phyloP scores from a whole-genome alignment of 495 filamentous ascomycete genomes.

The Hyaloscypha variabilis region DNA sequence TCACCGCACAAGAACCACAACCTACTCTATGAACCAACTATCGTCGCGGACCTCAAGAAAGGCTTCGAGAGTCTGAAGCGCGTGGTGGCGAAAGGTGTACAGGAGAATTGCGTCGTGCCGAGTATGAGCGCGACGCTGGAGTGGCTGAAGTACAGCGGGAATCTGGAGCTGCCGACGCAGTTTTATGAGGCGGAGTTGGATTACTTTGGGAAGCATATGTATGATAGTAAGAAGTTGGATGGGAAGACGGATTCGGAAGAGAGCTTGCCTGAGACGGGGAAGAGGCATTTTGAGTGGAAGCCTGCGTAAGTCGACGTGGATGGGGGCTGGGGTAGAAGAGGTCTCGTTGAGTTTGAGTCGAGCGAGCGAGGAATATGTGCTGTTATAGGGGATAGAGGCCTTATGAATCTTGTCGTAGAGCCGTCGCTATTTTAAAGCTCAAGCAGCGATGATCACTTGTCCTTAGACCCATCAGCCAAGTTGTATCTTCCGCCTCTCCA shows the following conservation, averaged over 20 bases:
- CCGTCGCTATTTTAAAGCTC: too few species aligned
- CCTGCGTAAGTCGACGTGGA: constrained; percentile 36
- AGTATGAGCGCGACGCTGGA: constrained; percentile 66
- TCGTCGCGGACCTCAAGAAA: constrained; percentile 57
- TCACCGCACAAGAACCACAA: constrained; percentile 33
- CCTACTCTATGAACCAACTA: constrained; percentile 48
- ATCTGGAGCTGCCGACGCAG: constrained; percentile 60
- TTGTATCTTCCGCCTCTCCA: too few species aligned
- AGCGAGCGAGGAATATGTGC: too few species aligned
- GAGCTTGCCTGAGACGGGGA: constrained; percentile 50
- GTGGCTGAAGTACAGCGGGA: constrained; percentile 67
- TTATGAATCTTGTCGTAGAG: too few species aligned
- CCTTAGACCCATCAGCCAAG: too few species aligned
- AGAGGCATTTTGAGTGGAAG: constrained; percentile 62
- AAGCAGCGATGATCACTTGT: too few species aligned
- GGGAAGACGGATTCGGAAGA: neutral
- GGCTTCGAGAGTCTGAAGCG: constrained; percentile 56
- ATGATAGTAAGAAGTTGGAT: constrained; percentile 55
- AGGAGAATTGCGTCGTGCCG: constrained; percentile 67
- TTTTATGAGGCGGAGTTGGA: constrained; percentile 80
- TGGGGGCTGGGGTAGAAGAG: too few species aligned
- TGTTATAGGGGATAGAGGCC: too few species aligned
- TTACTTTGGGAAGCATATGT: constrained; percentile 76
- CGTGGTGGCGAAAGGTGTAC: constrained; percentile 57
- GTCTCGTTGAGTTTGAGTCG: too few species aligned